Conservation (phyloP, 2,329 filamentous ascomycete species). For the Cladosporium sp. region DNA sequence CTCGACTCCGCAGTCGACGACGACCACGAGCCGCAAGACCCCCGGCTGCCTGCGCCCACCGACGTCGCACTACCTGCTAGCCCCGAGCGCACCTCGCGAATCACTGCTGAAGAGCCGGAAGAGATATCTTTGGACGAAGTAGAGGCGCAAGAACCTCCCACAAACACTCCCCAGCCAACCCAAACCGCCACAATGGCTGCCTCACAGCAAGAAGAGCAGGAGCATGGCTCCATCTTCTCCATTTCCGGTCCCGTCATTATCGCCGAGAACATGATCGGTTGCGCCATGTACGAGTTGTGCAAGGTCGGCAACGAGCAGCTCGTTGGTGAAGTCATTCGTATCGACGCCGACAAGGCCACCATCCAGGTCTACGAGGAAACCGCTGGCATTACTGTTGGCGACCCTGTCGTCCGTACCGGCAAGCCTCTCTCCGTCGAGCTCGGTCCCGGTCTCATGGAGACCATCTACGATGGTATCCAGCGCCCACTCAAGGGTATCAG, state of each 20-base stretch:
- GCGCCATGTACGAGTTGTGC: constrained; percentile 99
- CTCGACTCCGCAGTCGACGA: constrained; percentile 8
- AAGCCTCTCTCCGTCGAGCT: constrained; percentile 98
- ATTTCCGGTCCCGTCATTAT: constrained; percentile 86
- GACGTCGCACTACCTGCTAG: constrained; percentile 16
- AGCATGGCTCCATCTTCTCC: constrained; percentile 66
- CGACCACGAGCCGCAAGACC: constrained; percentile 12
- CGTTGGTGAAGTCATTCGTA: constrained; percentile 96
- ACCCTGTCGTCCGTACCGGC: constrained; percentile 83
- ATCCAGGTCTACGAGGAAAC: constrained; percentile 99
- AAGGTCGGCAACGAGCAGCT: constrained; percentile 88
- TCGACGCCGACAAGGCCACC: constrained; percentile 90
- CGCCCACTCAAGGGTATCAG: constrained; percentile 85
- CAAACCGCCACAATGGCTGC: constrained; percentile 29
- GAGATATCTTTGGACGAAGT: constrained; percentile 12
- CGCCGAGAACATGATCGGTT: constrained; percentile 96
- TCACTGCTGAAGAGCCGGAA: constrained; percentile 8
- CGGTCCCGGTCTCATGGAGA: constrained; percentile 94
- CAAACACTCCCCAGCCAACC: constrained; percentile 19
- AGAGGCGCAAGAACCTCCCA: constrained; percentile 12
- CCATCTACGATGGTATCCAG: constrained; percentile 99
- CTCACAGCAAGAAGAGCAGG: constrained; percentile 48
- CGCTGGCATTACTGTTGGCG: constrained; percentile 91
- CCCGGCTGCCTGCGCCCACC: constrained; percentile 6
- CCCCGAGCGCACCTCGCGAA: constrained; percentile 9